Percentiles rank a stretch among this genome's conserved stretches.
Conservation (phyloP, 2,329 filamentous ascomycete species). For the Penicillium paneum region DNA sequence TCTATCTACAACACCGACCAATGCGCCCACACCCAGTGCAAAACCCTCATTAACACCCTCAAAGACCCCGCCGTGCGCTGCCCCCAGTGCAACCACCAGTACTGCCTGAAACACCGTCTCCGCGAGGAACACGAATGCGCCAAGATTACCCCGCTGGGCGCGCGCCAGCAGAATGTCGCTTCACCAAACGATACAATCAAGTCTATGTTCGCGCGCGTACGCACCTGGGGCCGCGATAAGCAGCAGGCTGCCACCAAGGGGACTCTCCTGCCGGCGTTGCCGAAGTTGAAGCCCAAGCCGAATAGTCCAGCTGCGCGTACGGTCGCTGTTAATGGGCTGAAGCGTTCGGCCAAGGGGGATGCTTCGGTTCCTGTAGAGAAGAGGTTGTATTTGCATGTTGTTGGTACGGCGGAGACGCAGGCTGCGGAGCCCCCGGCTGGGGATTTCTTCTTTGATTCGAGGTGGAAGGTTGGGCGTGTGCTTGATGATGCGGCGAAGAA, state of each 20-base stretch:
- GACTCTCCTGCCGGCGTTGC: conserved; percentile 49
- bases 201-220: conserved; percentile 72
- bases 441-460: conserved; percentile 73
- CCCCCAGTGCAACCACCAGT: conserved; percentile 48
- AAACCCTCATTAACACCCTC: conserved; percentile 52
- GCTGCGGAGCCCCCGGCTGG: conserved; percentile 78
- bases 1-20: conserved; percentile 55
- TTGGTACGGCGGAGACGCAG: conserved; percentile 83
- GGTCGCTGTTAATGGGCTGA: conserved; percentile 71
- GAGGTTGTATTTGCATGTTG: conserved; percentile 84
- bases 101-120: conserved; percentile 52
- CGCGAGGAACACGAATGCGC: conserved; percentile 76
- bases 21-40: conserved; percentile 50
- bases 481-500: conserved; percentile 45
- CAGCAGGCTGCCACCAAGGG: conserved; percentile 63
- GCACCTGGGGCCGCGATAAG: conserved; percentile 76
- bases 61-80: conserved; percentile 52
- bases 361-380: conserved; percentile 75
- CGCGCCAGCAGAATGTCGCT: conserved; percentile 41
- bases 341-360: conserved; percentile 87
- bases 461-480: conserved; percentile 82
- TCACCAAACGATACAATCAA: conserved; percentile 62
- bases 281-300: conserved; percentile 57
- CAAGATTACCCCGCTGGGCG: conserved; percentile 64
- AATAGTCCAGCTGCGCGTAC: conserved; percentile 58